A percentile compares a stretch with the other conserved stretches of the same genome.
These are phyloP conservation scores for Pythium volutum DNA, from an alignment of 352 stramenopile species.

Conservation along the genomic window DNA sequence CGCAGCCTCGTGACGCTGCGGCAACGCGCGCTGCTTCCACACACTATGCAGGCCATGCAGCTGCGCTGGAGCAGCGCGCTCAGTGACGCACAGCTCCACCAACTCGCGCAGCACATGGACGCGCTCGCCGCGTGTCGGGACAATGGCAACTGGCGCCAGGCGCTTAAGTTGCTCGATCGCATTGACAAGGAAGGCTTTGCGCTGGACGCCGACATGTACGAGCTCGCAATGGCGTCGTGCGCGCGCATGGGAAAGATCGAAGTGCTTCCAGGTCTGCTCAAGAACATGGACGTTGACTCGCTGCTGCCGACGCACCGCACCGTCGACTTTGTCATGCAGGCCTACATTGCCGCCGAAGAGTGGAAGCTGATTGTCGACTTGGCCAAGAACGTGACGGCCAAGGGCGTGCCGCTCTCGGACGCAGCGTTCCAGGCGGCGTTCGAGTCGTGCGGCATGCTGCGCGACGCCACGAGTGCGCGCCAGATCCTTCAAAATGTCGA, in stretches of 20 bases:
- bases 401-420: conserved; percentile 55
- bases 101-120: conserved; percentile 29
- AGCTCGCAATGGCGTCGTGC: conserved; percentile 72
- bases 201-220: conserved; percentile 73
- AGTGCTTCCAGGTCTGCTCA: conserved; percentile 62
- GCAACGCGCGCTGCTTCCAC: no score
- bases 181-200: conserved; percentile 54
- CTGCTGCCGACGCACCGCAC: conserved; percentile 59
- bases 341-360: conserved; percentile 66
- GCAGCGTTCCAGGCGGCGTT: conserved; percentile 73
- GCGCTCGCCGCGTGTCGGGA: conserved; percentile 54
- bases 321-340: conserved; percentile 80
- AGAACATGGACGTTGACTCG: conserved; percentile 77
- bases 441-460: conserved; percentile 63
- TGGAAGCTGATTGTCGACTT: conserved; percentile 58
- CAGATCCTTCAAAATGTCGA: conserved; percentile 49
- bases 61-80: conserved; percentile 19
- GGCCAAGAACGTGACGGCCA: conserved; percentile 35
- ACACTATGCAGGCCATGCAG: neutral
- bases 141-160: conserved; percentile 67
- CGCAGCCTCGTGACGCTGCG: conserved; percentile 5
- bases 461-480: conserved; percentile 44
- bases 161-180: conserved; percentile 68
- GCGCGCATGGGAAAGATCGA: conserved; percentile 81
- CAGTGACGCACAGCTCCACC: conserved; percentile 15